A percentile compares a stretch with the other conserved stretches of the same genome.
These are phyloP conservation scores for Erythrophleum ivorense DNA, from an alignment of 331 rosid genomes.

Conservation along the genomic window DNA sequence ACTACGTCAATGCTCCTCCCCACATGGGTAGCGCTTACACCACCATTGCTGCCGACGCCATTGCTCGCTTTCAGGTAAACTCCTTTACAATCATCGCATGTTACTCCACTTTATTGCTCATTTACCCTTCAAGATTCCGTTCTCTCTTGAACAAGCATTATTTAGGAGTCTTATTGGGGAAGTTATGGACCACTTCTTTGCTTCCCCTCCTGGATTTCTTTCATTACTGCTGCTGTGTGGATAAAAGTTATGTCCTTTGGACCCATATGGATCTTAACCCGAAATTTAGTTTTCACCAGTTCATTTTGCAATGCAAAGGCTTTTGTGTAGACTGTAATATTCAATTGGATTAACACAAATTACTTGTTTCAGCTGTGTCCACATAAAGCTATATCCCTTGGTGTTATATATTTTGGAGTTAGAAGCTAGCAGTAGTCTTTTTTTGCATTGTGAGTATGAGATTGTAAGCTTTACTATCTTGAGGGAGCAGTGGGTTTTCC, in stretches of 20 bases:
- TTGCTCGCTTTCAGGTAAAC: conserved; percentile 90
- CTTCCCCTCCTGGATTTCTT: conserved; percentile 7
- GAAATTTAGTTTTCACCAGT: not conserved
- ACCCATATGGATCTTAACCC: not conserved
- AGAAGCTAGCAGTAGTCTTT: not conserved
- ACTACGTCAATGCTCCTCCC: conserved; percentile 98
- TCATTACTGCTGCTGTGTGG: not conserved
- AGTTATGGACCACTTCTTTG: not conserved
- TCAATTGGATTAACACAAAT: not conserved
- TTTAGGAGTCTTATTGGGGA: not conserved
- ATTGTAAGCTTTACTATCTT: not conserved
- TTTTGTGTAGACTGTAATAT: not conserved
- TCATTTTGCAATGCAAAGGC: conserved; percentile 9
- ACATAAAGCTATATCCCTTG: not conserved
- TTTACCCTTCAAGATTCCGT: not conserved
- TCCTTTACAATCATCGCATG: not conserved
- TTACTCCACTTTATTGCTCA: not conserved
- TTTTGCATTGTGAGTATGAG: not conserved
- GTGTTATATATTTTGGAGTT: not conserved
- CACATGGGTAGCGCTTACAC: conserved; percentile 99
- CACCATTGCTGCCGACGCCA: conserved; percentile 97
- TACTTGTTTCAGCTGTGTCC: not conserved
- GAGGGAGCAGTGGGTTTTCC: not conserved
- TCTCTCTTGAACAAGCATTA: conserved; percentile 11
- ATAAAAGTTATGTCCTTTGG: not conserved